Evolutionary conservation across 805 yeast genomes (phyloP).

Genomic region (Saccharomycopsis oosterbeekiorum): DNA sequence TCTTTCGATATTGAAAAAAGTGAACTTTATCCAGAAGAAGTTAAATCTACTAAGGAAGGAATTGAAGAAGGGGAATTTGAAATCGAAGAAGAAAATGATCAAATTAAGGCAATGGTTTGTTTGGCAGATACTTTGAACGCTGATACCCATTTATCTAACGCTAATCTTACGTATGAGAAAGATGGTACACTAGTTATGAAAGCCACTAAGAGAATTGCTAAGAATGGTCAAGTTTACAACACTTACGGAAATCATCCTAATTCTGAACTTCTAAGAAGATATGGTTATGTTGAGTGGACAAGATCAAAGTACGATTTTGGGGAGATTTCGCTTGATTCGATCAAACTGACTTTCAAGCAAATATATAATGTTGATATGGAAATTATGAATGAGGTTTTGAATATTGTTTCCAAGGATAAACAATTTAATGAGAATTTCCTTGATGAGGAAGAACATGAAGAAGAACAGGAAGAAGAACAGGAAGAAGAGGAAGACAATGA

Average conservation of each 20-base stretch:
- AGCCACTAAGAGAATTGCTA: slow-evolving; percentile 47
- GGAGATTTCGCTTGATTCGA: slow-evolving; percentile 45
- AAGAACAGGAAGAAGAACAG: not conserved
- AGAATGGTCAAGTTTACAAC: slow-evolving; percentile 73
- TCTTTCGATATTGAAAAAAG: slow-evolving; percentile 70
- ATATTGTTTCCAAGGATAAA: slow-evolving; percentile 28
- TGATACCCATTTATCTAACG: slow-evolving; percentile 68
- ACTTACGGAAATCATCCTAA: slow-evolving; percentile 89
- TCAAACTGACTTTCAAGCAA: slow-evolving; percentile 30
- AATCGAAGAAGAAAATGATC: slow-evolving; percentile 29
- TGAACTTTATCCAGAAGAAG: slow-evolving; percentile 22
- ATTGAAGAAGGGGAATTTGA: slow-evolving; percentile 22
- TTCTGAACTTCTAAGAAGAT: slow-evolving; percentile 79
- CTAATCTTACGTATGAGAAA: slow-evolving; percentile 46
- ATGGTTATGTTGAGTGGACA: slow-evolving; percentile 76
- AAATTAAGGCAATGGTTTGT: slow-evolving; percentile 73
- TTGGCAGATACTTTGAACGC: slow-evolving; percentile 87
- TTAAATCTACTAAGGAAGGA: slow-evolving; percentile 26
- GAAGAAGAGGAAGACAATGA: slow-evolving; percentile 21
- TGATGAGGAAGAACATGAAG: slow-evolving; percentile 16
- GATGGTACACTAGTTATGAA: slow-evolving; percentile 52
- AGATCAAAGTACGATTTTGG: slow-evolving; percentile 75
- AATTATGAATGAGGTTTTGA: slow-evolving; percentile 28
- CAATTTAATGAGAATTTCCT: slow-evolving; percentile 27
- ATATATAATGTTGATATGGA: slow-evolving; percentile 21